Conservation (phyloP, 371 early-diverging fungal species). For the Mucor ambiguus region DNA sequence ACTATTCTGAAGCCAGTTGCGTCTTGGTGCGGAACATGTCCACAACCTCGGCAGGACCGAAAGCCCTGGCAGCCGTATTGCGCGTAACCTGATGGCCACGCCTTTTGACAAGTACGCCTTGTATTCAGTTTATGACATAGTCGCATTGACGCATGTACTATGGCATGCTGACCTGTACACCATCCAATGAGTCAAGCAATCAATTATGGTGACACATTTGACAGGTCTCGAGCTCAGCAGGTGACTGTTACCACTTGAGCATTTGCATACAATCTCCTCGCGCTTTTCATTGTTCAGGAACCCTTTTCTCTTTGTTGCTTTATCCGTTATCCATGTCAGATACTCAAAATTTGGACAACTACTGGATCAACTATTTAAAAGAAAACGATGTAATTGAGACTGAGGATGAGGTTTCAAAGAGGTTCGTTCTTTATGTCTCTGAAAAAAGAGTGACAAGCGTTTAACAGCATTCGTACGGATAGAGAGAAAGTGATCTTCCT, state of each 20-base stretch:
- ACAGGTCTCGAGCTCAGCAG: neutral
- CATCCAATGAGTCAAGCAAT: neutral
- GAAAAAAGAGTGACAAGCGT: neutral
- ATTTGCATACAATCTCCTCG: neutral
- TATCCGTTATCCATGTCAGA: conserved; percentile 1
- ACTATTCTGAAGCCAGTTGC: neutral
- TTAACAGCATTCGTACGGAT: neutral
- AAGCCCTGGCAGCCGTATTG: too few species aligned
- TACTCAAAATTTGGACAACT: neutral
- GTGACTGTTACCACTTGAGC: neutral
- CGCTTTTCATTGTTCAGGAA: neutral
- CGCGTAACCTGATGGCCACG: too few species aligned
- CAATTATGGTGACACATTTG: neutral
- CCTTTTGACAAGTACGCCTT: neutral
- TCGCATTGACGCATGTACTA: neutral
- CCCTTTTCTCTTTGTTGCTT: neutral
- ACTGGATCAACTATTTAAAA: conserved; percentile 15
- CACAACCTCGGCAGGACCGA: neutral
- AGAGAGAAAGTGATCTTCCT: conserved; percentile 12
- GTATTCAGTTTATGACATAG: neutral
- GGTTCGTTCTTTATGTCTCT: neutral
- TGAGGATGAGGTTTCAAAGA: conserved; percentile 14
- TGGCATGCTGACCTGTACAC: neutral
- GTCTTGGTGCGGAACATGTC: neutral
- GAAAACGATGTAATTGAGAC: conserved; percentile 4